These are phyloP conservation scores for Penstemon barbatus DNA, from an alignment of 257 asterid genomes.

Conservation along the genomic window DNA sequence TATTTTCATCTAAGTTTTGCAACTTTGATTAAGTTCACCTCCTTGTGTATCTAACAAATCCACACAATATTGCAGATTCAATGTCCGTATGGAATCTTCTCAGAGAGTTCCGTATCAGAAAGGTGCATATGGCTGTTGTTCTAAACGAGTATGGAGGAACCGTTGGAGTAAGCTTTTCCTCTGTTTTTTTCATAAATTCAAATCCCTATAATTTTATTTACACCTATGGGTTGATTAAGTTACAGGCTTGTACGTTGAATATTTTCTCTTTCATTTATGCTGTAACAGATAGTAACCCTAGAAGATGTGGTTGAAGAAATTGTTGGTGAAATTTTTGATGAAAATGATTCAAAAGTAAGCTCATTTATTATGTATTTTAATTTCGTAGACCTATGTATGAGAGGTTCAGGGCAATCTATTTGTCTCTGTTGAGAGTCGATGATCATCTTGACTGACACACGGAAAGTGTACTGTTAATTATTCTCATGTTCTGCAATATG, in stretches of 20 bases:
- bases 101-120: conserved; percentile 98
- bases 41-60: conserved; percentile 13
- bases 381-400: neutral
- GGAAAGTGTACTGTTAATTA: neutral
- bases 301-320: conserved; percentile 99
- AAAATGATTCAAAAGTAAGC: conserved; percentile 94
- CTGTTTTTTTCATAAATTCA: conserved; percentile 4
- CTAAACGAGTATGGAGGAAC: conserved; percentile 99
- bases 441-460: no score
- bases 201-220: conserved; percentile 16
- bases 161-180: conserved; percentile 71
- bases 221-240: conserved; percentile 15
- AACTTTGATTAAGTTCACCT: conserved; percentile 1
- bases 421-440: neutral
- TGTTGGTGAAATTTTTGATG: conserved; percentile 98
- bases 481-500: conserved; percentile 22
- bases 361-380: conserved; percentile 3
- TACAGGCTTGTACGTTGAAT: conserved; percentile 25
- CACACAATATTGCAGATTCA: conserved; percentile 65
- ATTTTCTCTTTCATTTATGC: conserved; percentile 26
- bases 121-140: conserved; percentile 99
- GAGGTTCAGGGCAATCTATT: neutral
- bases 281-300: conserved; percentile 86
- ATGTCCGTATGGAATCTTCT: conserved; percentile 99
- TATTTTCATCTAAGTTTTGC: conserved; percentile 12